Evolutionary conservation across 2,329 filamentous ascomycete genomes (phyloP), one percentile per base, ranked within the genome.

Genomic region (Penicillium vulpinum): DNA sequence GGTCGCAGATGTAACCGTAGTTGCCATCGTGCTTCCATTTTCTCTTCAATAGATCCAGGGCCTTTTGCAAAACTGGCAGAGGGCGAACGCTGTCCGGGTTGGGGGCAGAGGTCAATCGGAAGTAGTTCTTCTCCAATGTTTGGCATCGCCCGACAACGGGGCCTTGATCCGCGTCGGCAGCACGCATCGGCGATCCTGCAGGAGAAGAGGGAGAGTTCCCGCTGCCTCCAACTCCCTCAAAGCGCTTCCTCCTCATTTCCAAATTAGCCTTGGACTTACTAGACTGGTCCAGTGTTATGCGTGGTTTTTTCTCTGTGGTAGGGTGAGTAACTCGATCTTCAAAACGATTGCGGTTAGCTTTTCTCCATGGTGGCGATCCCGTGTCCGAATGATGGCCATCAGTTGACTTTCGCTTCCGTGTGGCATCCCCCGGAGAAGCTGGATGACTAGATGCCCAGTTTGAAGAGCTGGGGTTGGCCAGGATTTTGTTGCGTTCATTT

Each of bases 1-100:
- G 94, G 73, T 99, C 92, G 84, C 94, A 97, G 62, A 97, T 96
- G 78, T 97, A 99, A 66, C 86, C 88, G 77, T 99, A 99, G 77
- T 97, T 96, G 78, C 88, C 88, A 68, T 97, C 92, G 66, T 88
- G 86, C 72, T 87, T 89, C 94, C 94, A 99, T 78, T 96, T 97
- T 79, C 88, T 90, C 80, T 96, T 95, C 62, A 99, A 80, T 47
- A 95, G 79, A 65, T 95, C 91, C 74, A 99, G 78, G 6, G 93
- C 92, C 77, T 94, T 87, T 65, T 88, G 86, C 62, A 99, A 79
- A 22, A 99, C 81, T 47, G 78, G 78, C 70, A 96, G 83, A 22
- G 94, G 94, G 44, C 94, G 92, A 49, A 99, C 94, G 67, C 88
- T 88, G 69, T 92, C 89, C 54, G 92, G 87, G 63, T 95, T 90